Evolutionary conservation across 805 yeast species (phyloP), one percentile per base, ranked within the genome.

Genomic region (Candida andamanensis): DNA sequence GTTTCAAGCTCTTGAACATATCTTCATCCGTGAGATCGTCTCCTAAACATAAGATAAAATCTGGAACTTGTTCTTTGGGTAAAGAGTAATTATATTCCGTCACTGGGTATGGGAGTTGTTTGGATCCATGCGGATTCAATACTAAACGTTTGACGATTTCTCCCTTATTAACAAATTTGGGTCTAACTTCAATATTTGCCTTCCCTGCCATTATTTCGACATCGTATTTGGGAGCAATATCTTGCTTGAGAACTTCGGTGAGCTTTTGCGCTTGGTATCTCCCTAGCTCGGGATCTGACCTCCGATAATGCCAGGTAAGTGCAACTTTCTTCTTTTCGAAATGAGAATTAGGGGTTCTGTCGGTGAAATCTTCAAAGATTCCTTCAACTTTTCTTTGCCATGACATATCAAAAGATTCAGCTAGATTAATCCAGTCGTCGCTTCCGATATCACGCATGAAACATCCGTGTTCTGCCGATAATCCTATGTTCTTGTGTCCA

Each of bases 1-100:
- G 66, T 36, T 78, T 74, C 47, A 92, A 65, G 17, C 90, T 80
- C 37, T 67, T 70, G 57, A 92, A 92, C 99, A 92, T 92, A 51
- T 92, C 98, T 57, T 92, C 99, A 57, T 92, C 99, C 0, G 99
- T 92, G 25, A 80, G 71, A 56, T 92, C 99, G 57, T 92, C 99
- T 31, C 99, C 99, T 26, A 86, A 60, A 61, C 97, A 92, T 33
- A 90, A 58, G 24, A 84, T 75, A 51, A 92, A 90, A 48, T 85
- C 95, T 0, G 96, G 92, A 32, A 76, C 63, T 31, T 72, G 67
- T 1, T 67, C 71, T 11, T 54, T 54, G 2, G 57, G 51, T 12
- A 58, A 55, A 15, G 46, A 49, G 10, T 54, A 58, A 3, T 52
- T 52, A 26, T 40, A 37, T 5, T 45, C 34, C 15, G 39, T 40